Base-by-base conservation (phyloP, 768 basidiomycete species). In the Hygrophoropsis aurantiaca region DNA sequence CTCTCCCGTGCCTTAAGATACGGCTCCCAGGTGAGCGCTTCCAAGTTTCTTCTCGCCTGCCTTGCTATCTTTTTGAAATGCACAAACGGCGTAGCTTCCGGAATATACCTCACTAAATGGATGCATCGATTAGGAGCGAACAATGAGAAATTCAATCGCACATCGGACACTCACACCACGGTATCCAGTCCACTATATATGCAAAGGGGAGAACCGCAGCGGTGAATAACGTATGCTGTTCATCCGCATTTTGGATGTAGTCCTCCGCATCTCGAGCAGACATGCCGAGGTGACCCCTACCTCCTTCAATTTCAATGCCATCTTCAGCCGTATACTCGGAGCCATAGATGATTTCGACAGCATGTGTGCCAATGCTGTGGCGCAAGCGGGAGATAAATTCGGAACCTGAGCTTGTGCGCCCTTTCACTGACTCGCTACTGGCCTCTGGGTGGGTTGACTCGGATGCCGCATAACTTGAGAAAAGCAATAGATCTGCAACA, bases 111-210 rank as follows among this genome's bases (percentile, higher is more conserved):
- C 16, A 34, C 32, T 34, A 10, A 34, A 34, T 34, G 10, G 32
- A n/a, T 34, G n/a, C n/a, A n/a, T n/a, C n/a, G n/a, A n/a, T 34
- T 34, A 34, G n/a, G 32, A 10, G 10, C 11, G 10, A 34, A 10
- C 16, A 34, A 34, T 34, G n/a, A n/a, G n/a, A n/a, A n/a, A n/a
- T n/a, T n/a, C 18, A 18, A 19, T 19, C 39, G 15, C 3, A 15
- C 23, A 15, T n/a, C 23, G 24, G 24, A 40, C 3, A 18, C 39
- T 18, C 23, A 40, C 39, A 40, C 39, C 39, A 40, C 15, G 39
- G 39, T n/a, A 40, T 40, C 39, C 39, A 40, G 39, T 40, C 39
- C 23, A 40, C 39, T 15, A 40, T 40, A 23, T 40, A 40, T 7
- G 39, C 39, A 40, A 40, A 40, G 7, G 39, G 39, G 24, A 40